Evolutionary conservation across 768 basidiomycete species (phyloP).

Genomic region (Naganishia vishniacii): DNA sequence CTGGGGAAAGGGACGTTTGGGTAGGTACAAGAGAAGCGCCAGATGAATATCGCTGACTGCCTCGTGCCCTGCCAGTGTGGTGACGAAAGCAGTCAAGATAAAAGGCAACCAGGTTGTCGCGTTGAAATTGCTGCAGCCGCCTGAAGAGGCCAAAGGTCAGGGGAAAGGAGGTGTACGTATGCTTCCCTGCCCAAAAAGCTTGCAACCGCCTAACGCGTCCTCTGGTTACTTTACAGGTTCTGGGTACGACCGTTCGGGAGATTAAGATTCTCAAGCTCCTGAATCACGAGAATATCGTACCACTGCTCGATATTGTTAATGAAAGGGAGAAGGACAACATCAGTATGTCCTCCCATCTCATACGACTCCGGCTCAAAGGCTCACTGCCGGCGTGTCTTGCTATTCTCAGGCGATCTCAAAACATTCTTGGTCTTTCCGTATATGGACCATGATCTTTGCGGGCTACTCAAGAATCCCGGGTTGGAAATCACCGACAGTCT

Average conservation of each 20-base stretch:
- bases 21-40: background rate
- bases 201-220: background rate
- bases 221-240: slow-evolving; percentile 49
- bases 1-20: slow-evolving; percentile 30
- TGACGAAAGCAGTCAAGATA: slow-evolving; percentile 23
- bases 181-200: background rate
- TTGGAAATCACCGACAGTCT: slow-evolving; percentile 75
- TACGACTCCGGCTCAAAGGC: background rate
- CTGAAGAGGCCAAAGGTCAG: slow-evolving; percentile 20
- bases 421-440: slow-evolving; percentile 99
- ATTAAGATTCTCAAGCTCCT: slow-evolving; percentile 92
- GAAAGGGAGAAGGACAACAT: slow-evolving; percentile 47
- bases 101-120: slow-evolving; percentile 20
- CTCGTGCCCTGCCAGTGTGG: slow-evolving; percentile 1
- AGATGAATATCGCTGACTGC: background rate
- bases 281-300: slow-evolving; percentile 75
- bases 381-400: background rate
- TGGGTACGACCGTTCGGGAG: slow-evolving; percentile 91
- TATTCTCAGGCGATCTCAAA: slow-evolving; percentile 49
- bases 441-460: slow-evolving; percentile 98
- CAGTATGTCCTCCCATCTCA: background rate
- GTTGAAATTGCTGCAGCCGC: slow-evolving; percentile 26
- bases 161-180: slow-evolving; percentile 17
- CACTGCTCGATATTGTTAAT: slow-evolving; percentile 88
- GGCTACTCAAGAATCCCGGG: slow-evolving; percentile 76